Evolutionary conservation across 2,329 filamentous ascomycete species (phyloP).

Genomic region (Alternaria rosae): DNA sequence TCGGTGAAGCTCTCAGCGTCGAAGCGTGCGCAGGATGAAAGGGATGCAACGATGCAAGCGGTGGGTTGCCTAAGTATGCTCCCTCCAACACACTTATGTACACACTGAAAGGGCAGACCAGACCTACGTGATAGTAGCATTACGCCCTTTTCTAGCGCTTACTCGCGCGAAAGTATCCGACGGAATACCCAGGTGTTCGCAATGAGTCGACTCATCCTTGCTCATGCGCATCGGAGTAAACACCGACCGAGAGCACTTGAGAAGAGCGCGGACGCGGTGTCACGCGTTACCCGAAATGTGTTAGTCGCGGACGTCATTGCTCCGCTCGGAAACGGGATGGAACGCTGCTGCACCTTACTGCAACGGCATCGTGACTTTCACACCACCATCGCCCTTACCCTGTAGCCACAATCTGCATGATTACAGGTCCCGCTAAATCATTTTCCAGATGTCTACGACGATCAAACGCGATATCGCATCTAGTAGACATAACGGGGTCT

Average conservation of each 20-base stretch:
- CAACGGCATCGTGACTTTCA: background rate
- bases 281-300: background rate
- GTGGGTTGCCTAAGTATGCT: background rate
- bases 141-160: background rate
- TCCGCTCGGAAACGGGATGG: background rate
- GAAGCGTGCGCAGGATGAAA: fast-evolving
- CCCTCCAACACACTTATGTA: background rate
- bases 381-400: background rate
- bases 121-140: background rate
- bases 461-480: too few species aligned
- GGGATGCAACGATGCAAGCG: background rate
- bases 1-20: fast-evolving
- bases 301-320: background rate
- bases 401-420: too few species aligned
- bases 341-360: background rate
- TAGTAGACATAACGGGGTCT: too few species aligned
- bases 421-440: too few species aligned
- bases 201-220: background rate
- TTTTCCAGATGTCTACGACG: too few species aligned
- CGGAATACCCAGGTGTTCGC: background rate
- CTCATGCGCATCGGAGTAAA: background rate
- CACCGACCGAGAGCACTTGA: background rate
- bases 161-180: background rate
- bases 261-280: background rate
- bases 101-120: background rate